Evolutionary conservation across 2,329 filamentous ascomycete genomes (phyloP).

Genomic region (Penicillium sp.): DNA sequence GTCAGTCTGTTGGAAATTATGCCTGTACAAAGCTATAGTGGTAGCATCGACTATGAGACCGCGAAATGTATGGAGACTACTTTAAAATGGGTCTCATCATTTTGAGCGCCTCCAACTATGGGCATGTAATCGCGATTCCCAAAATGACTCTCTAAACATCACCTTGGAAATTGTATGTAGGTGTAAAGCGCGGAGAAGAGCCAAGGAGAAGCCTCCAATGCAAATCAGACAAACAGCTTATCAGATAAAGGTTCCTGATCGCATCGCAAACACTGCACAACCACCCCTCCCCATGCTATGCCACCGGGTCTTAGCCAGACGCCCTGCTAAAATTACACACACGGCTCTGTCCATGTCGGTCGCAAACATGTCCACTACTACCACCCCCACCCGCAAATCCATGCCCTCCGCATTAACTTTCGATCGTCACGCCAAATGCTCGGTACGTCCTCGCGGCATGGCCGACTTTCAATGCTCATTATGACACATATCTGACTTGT

Average conservation of each 20-base stretch:
- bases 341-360: neutral
- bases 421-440: slow-evolving; percentile 74
- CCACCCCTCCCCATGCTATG: slow-evolving; percentile 22
- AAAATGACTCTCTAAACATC: too few species aligned
- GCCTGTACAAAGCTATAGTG: too few species aligned
- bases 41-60: too few species aligned
- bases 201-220: neutral
- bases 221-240: slow-evolving; percentile 28
- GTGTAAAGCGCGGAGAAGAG: neutral
- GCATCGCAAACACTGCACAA: slow-evolving; percentile 11
- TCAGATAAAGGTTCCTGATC: slow-evolving; percentile 19
- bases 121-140: too few species aligned
- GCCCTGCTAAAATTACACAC: neutral
- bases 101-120: too few species aligned
- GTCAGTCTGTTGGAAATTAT: too few species aligned
- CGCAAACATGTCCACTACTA: slow-evolving; percentile 33
- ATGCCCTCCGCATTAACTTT: slow-evolving; percentile 68
- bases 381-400: slow-evolving; percentile 25
- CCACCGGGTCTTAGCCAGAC: slow-evolving; percentile 9
- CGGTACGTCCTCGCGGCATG: slow-evolving; percentile 55
- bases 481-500: slow-evolving; percentile 10
- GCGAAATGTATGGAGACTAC: too few species aligned
- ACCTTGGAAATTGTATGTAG: too few species aligned
- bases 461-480: neutral
- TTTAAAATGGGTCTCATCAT: too few species aligned